Percentiles rank a stretch among this genome's conserved stretches.
These are phyloP conservation scores for Ophiosphaerella narmari DNA, from an alignment of 2,329 filamentous ascomycete genomes.

Conservation along the genomic window DNA sequence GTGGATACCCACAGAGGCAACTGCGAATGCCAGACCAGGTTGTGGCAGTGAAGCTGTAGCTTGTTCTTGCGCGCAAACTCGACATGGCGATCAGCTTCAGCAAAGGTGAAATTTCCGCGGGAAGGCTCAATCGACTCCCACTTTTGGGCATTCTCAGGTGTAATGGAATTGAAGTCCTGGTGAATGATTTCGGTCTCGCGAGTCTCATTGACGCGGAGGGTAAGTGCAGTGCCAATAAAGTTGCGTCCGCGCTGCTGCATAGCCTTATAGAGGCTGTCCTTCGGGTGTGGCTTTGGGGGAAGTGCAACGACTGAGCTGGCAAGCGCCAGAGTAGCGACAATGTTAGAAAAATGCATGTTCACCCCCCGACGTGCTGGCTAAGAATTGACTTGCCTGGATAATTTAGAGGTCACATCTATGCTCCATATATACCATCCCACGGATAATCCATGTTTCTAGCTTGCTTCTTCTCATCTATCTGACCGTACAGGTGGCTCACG, in stretches of 20 bases:
- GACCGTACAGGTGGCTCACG: slow-evolving; percentile 15
- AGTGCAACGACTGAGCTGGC: slow-evolving; percentile 25
- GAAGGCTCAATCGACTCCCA: slow-evolving; percentile 47
- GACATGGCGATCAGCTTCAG: slow-evolving; percentile 41
- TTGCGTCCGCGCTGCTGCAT: slow-evolving; percentile 25
- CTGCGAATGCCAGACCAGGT: slow-evolving; percentile 49
- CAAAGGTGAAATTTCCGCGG: slow-evolving; percentile 46
- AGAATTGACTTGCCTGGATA: slow-evolving; percentile 11
- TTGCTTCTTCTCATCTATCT: slow-evolving; percentile 10
- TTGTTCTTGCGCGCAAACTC: slow-evolving; percentile 43
- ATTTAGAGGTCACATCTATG: background rate
- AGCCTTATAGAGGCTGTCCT: slow-evolving; percentile 32
- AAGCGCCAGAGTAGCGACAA: slow-evolving; percentile 28
- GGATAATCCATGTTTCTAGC: slow-evolving; percentile 25
- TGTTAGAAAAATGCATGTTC: slow-evolving; percentile 33
- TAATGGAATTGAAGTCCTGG: slow-evolving; percentile 38
- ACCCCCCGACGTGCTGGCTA: slow-evolving; percentile 1
- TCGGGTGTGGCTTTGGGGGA: slow-evolving; percentile 13
- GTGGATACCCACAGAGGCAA: slow-evolving; percentile 47
- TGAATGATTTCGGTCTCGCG: slow-evolving; percentile 30
- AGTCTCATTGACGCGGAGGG: slow-evolving; percentile 27
- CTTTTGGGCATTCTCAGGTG: slow-evolving; percentile 32
- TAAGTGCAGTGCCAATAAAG: slow-evolving; percentile 34
- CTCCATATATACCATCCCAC: slow-evolving; percentile 19
- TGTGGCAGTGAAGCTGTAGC: slow-evolving; percentile 47